Evolutionary conservation across 169 alveolate genomes (phyloP), one percentile per base, ranked within the genome.

Genomic region (Plasmodium inui): DNA sequence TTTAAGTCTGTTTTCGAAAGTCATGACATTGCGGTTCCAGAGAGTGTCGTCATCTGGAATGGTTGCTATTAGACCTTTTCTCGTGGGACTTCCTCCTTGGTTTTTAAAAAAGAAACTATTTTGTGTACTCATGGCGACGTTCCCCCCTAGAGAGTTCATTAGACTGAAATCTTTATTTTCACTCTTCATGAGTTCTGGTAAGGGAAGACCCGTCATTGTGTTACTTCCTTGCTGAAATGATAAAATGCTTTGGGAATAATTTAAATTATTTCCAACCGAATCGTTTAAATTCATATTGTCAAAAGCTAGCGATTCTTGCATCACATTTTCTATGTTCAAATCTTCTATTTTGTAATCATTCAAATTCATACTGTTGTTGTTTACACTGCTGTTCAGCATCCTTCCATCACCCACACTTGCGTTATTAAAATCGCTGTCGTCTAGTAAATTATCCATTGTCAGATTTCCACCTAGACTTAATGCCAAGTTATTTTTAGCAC

Each of bases 1-100:
- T 79, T 88, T 79, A 28, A 88, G 30, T 41, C 94, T 55, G 82
- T 67, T 88, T 88, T 88, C 94, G 22, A 88, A 88, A 4, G 89
- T 79, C 82, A 88, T 76, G 19, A 80, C 82, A 19, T 79, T 78
- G 71, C 94, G 94, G 67, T 88, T 79, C 94, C 94, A 88, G 41
- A 88, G 82, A 17, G 89, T 79, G 71, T 88, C 94, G 14, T 88
- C 94, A 61, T 88, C 94, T n/a, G 94, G 94, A 26, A 88, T 80
- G 50, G 44, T 41, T 10, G 94, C 79, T 88, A 88, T 79, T 61
- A 88, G 50, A 44, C 82, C 34, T 73, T n/a, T 67, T 37, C 44
- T 46, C 14, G 44, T 84, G 74, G 93, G 53, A 22, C 32, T 44
- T 9, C 55, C 46, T 1, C 71, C n/a, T 44, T 30, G 73, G 82